These are phyloP conservation scores for Starmerella floris DNA, from an alignment of 805 yeast species.

Conservation along the genomic window DNA sequence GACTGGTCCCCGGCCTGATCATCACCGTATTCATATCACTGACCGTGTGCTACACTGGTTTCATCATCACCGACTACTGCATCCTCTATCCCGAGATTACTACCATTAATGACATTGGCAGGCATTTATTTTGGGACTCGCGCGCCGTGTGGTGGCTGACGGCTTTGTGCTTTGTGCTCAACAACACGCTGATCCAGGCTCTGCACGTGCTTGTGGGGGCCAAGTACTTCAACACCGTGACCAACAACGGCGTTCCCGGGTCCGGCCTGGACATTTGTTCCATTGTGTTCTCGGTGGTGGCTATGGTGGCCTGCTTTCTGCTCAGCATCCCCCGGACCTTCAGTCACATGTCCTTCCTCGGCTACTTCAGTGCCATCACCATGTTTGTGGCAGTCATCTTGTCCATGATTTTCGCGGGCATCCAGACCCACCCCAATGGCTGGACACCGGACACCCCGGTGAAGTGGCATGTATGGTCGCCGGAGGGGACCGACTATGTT, in stretches of 20 bases:
- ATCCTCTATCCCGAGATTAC: constrained; percentile 39
- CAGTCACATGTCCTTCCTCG: constrained; percentile 39
- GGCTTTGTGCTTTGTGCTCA: constrained; percentile 40
- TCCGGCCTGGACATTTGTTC: constrained; percentile 33
- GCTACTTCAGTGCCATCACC: constrained; percentile 41
- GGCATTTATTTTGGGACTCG: constrained; percentile 40
- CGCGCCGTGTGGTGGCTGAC: constrained; percentile 45
- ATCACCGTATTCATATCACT: constrained; percentile 40
- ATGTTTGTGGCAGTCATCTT: constrained; percentile 45
- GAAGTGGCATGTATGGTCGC: constrained; percentile 38
- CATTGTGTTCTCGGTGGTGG: constrained; percentile 39
- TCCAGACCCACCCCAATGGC: constrained; percentile 37
- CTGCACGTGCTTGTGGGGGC: constrained; percentile 50
- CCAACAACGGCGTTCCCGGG: constrained; percentile 27
- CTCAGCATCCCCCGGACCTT: constrained; percentile 47
- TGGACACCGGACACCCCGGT: constrained; percentile 32
- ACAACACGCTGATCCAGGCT: constrained; percentile 46
- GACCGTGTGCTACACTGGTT: constrained; percentile 43
- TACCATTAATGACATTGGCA: constrained; percentile 48
- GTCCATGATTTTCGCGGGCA: constrained; percentile 41
- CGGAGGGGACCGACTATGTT: constrained; percentile 40
- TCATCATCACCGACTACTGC: constrained; percentile 43
- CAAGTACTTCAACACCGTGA: constrained; percentile 43
- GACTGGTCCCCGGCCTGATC: constrained; percentile 45
- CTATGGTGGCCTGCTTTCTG: constrained; percentile 37